These are phyloP conservation scores for Naematelia aurantialba DNA, from an alignment of 768 basidiomycete genomes.

Conservation along the genomic window DNA sequence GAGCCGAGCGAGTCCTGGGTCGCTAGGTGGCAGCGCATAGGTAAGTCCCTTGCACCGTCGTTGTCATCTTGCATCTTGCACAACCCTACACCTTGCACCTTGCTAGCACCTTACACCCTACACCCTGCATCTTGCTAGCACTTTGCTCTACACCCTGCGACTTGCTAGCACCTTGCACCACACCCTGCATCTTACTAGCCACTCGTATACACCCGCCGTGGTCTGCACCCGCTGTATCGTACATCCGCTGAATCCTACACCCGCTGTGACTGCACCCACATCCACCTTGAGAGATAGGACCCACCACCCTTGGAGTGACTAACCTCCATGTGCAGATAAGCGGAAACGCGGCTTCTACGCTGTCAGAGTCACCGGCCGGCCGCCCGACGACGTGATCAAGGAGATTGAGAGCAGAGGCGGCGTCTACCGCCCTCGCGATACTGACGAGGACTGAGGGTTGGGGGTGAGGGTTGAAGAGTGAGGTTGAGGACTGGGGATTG, in stretches of 20 bases:
- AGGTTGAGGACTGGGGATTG: too few species aligned
- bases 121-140: not conserved
- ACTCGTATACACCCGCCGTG: too few species aligned
- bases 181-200: too few species aligned
- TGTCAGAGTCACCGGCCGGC: slow-evolving; percentile 58
- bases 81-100: not conserved
- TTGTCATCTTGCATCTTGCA: not conserved
- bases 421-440: slow-evolving; percentile 37
- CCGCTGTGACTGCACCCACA: too few species aligned
- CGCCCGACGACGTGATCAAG: slow-evolving; percentile 42
- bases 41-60: slow-evolving; percentile 62
- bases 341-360: slow-evolving; percentile 91
- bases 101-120: not conserved
- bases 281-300: too few species aligned
- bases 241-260: slow-evolving; percentile 1
- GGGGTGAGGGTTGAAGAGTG: too few species aligned
- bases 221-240: too few species aligned
- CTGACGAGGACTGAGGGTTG: slow-evolving; percentile 31
- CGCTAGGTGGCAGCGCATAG: slow-evolving; percentile 88
- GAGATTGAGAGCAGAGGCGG: slow-evolving; percentile 39
- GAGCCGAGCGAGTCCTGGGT: slow-evolving; percentile 91
- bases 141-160: too few species aligned
- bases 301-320: too few species aligned
- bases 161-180: too few species aligned
- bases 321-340: slow-evolving; percentile 73